Percentiles rank a stretch among this genome's conserved stretches.
Conservation (phyloP, 441 rosid genomes). For the Melastoma candidum region DNA sequence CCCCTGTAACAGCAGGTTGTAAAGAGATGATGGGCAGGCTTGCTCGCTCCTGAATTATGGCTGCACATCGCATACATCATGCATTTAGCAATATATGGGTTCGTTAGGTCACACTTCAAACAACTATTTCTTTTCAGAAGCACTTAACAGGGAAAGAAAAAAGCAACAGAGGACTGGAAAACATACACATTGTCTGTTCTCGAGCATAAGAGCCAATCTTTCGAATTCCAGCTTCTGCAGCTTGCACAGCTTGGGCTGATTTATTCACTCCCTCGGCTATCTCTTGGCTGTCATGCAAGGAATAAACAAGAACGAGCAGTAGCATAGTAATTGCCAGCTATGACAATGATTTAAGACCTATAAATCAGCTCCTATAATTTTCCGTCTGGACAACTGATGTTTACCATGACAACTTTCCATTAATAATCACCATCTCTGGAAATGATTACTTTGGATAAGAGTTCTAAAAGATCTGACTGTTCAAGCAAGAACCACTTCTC, state of each 20-base stretch:
- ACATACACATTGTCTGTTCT: conserved; percentile 34
- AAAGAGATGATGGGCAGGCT: conserved; percentile 65
- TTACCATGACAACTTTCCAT: no score
- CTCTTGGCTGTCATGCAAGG: conserved; percentile 53
- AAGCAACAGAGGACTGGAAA: no score
- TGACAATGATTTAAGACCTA: no score
- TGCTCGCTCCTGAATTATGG: conserved; percentile 89
- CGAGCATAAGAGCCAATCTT: conserved; percentile 76
- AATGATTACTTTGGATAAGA: no score
- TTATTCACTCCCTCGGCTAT: conserved; percentile 77
- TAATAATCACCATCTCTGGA: no score
- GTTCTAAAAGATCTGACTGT: no score
- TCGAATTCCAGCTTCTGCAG: conserved; percentile 83
- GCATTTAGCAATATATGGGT: neutral
- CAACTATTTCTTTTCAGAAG: no score
- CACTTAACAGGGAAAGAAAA: no score
- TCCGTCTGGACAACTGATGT: no score
- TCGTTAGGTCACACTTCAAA: no score
- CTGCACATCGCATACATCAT: conserved; percentile 26
- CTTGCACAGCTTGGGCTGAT: conserved; percentile 83
- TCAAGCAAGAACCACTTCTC: conserved; percentile 7
- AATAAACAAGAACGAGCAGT: neutral
- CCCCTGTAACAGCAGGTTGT: conserved; percentile 73
- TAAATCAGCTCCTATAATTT: no score
- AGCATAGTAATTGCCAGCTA: no score